Conservation (phyloP, 2,329 filamentous ascomycete species). For the Dactylella cylindrospora region DNA sequence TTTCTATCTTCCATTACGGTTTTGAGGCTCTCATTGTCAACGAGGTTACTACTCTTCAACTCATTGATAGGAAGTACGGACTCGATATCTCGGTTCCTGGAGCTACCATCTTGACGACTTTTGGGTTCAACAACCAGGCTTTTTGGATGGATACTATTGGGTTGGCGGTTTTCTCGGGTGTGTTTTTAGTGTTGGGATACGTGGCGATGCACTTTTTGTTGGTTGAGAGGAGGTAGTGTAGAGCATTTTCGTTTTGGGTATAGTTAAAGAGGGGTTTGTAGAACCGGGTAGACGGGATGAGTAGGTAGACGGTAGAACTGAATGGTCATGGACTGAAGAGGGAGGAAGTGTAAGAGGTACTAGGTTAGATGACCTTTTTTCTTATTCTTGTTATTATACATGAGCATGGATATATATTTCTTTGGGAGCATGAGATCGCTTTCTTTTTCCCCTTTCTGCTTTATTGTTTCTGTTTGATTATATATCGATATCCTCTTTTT, state of each 20-base stretch:
- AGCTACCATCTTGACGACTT: constrained; percentile 87
- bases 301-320: too few species aligned
- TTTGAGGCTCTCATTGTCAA: constrained; percentile 97
- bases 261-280: too few species aligned
- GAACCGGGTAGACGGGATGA: too few species aligned
- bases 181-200: constrained; percentile 87
- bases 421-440: too few species aligned
- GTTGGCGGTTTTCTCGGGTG: constrained; percentile 75
- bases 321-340: too few species aligned
- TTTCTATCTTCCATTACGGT: constrained; percentile 97
- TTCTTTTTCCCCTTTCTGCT: too few species aligned
- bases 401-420: too few species aligned
- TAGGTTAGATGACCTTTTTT: too few species aligned
- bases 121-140: constrained; percentile 86
- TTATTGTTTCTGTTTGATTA: too few species aligned
- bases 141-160: constrained; percentile 83
- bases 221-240: constrained; percentile 64
- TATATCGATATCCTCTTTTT: too few species aligned
- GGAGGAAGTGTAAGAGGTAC: too few species aligned
- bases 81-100: constrained; percentile 95
- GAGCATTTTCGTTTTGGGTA: background rate
- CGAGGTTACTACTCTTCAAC: constrained; percentile 83
- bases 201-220: constrained; percentile 88
- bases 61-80: constrained; percentile 92
- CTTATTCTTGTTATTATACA: too few species aligned